Conservation (phyloP, 768 basidiomycete species). For the Dioszegia aurantiaca region DNA sequence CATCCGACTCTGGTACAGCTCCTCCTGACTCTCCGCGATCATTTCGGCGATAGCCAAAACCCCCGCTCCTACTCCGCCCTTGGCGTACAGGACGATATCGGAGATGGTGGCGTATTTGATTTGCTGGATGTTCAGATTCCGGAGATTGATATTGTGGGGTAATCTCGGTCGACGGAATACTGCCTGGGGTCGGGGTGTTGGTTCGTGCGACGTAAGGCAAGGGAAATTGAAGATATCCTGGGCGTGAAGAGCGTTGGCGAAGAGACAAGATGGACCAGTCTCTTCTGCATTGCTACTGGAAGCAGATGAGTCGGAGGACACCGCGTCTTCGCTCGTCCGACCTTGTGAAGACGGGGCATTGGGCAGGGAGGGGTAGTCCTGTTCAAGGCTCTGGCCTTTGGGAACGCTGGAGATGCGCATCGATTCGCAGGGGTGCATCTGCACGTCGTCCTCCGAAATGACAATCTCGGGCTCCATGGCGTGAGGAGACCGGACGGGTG, state of each 20-base stretch:
- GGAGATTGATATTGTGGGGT: conserved; percentile 44
- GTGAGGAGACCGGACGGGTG: conserved; percentile 10
- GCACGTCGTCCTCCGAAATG: conserved; percentile 28
- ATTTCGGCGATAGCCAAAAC: conserved; percentile 45
- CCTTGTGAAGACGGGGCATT: conserved; percentile 17
- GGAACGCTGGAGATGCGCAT: conserved; percentile 30
- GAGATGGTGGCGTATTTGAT: conserved; percentile 53
- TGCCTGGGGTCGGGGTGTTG: neutral
- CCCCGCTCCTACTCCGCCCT: conserved; percentile 35
- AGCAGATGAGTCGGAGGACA: conserved; percentile 14
- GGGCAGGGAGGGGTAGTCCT: conserved; percentile 28
- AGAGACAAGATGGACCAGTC: conserved; percentile 27
- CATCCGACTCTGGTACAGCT: conserved; percentile 40
- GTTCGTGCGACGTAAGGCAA: conserved; percentile 5
- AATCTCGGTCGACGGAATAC: conserved; percentile 41
- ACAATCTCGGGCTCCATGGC: conserved; percentile 6
- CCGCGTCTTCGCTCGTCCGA: conserved; percentile 7
- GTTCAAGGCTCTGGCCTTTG: conserved; percentile 15
- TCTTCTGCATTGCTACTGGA: conserved; percentile 21
- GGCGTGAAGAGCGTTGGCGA: conserved; percentile 43
- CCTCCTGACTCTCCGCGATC: conserved; percentile 48
- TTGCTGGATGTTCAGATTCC: conserved; percentile 51
- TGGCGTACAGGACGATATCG: conserved; percentile 50
- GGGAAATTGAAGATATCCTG: conserved; percentile 44
- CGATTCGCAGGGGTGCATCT: conserved; percentile 45